Conservation (phyloP, 2,329 filamentous ascomycete genomes). For the Tolypocladium endophyticum region DNA sequence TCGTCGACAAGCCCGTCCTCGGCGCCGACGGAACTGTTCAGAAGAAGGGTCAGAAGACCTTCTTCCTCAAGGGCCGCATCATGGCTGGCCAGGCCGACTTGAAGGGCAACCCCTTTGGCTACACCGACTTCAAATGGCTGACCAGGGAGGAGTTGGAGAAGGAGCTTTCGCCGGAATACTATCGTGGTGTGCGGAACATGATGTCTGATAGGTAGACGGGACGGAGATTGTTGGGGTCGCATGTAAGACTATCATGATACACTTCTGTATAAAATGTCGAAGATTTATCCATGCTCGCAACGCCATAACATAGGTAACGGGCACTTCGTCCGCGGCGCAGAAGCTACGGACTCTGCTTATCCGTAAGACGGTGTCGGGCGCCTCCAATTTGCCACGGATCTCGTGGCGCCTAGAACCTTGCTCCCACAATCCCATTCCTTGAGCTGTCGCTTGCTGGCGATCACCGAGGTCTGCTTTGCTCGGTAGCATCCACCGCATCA, state of each 20-base stretch:
- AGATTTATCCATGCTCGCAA: background rate
- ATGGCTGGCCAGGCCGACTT: slow-evolving; percentile 93
- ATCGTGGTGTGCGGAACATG: slow-evolving; percentile 68
- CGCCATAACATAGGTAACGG: background rate
- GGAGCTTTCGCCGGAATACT: slow-evolving; percentile 59
- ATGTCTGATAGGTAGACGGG: slow-evolving; percentile 58
- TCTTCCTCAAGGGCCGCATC: slow-evolving; percentile 94
- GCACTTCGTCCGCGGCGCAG: background rate
- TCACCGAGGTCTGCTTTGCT: background rate
- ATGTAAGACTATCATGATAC: slow-evolving; percentile 5
- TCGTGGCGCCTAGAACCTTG: background rate
- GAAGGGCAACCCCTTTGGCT: slow-evolving; percentile 56
- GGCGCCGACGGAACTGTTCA: slow-evolving; percentile 30
- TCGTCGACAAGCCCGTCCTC: slow-evolving; percentile 44
- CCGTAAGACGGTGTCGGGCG: background rate
- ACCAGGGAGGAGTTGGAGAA: slow-evolving; percentile 76
- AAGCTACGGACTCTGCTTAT: background rate
- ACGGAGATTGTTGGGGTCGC: background rate
- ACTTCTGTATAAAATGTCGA: background rate
- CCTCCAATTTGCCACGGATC: background rate
- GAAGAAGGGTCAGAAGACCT: slow-evolving; percentile 65
- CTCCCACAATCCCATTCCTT: background rate
- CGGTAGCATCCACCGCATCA: background rate
- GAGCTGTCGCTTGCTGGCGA: background rate
- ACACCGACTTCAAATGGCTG: slow-evolving; percentile 85